Conservation (phyloP, 2,329 filamentous ascomycete species). For the Lasiodiplodia citricola region DNA sequence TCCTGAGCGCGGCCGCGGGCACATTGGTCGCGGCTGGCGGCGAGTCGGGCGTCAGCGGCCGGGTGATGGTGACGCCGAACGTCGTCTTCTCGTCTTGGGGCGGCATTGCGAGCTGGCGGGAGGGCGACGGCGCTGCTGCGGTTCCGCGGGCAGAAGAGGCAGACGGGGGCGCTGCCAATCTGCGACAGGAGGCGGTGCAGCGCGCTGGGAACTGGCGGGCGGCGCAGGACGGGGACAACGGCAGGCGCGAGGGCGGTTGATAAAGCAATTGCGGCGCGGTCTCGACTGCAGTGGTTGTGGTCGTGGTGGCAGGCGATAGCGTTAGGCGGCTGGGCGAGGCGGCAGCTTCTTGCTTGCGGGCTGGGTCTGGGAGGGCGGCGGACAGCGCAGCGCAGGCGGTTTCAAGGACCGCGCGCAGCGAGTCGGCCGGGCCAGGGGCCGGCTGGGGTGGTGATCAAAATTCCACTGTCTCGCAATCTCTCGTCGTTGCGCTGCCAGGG, state of each 20-base stretch:
- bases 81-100: slow-evolving; percentile 25
- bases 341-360: slow-evolving; percentile 2
- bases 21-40: slow-evolving; percentile 2
- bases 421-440: slow-evolving; percentile 15
- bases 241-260: slow-evolving; percentile 1
- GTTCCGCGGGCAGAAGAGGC: slow-evolving; percentile 6
- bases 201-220: not conserved
- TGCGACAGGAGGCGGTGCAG: slow-evolving; percentile 17
- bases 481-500: slow-evolving; percentile 3
- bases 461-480: slow-evolving; percentile 22
- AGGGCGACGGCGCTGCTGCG: not conserved
- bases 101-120: slow-evolving; percentile 13
- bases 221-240: not conserved
- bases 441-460: slow-evolving; percentile 12
- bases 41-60: slow-evolving; percentile 20
- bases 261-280: slow-evolving; percentile 2
- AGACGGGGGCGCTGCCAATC: slow-evolving; percentile 17
- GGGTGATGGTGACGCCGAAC: slow-evolving; percentile 27
- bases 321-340: not conserved
- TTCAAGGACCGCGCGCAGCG: slow-evolving; percentile 17
- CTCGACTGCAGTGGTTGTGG: slow-evolving; percentile 3
- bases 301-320: slow-evolving; percentile 6
- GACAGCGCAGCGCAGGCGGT: not conserved
- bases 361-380: not conserved
- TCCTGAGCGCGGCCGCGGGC: not conserved